Base-by-base conservation (phyloP, 305 asterid genomes). In the Fraxinus dipetala region DNA sequence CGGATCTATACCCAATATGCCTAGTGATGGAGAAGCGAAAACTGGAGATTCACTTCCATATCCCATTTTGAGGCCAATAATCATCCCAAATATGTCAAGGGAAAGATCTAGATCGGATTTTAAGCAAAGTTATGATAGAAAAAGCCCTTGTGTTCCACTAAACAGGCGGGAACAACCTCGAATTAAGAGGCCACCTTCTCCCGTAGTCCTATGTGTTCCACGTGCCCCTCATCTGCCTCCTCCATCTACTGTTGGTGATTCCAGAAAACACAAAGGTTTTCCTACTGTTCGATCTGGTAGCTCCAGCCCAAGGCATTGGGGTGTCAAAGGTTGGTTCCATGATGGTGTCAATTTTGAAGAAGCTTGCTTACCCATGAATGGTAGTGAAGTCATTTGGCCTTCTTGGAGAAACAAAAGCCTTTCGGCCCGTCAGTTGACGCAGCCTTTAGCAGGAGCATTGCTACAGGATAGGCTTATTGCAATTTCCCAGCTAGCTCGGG, bases 241-340 rank as follows among this genome's bases (percentile, higher is more conserved):
- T 78, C 98, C 99, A 72, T 92, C 99, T 78, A 95, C 97, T 76
- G 97, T 91, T 87, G 91, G 94, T 61, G 98, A 92, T 89, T 90
- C 98, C 79, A 93, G 98, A 87, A 91, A 90, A 83, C 97, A 94
- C 77, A 89, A 97, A 88, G 98, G 98, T 78, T 94, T 95, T 81
- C 97, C 96, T 70, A 94, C 97, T 51, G 99, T 93, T 85, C 94
- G 99, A 78, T 96, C 99, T 80, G 99, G 99, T 83, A 96, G 99
- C 92, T 94, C 99, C 78, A 96, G 99, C 90, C 99, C 99, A 79
- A 93, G 98, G 88, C 97, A 96, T 63, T 96, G 98, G 98, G 99
- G 99, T 85, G 96, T 94, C 76, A 96, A 92, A 89, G 96, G 99
- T 69, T 96, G 98, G 99, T 91, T 94, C 81, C 97, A 94, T 79